Base-by-base conservation (phyloP, 257 asterid species). In the Solanum corneliomulleri region DNA sequence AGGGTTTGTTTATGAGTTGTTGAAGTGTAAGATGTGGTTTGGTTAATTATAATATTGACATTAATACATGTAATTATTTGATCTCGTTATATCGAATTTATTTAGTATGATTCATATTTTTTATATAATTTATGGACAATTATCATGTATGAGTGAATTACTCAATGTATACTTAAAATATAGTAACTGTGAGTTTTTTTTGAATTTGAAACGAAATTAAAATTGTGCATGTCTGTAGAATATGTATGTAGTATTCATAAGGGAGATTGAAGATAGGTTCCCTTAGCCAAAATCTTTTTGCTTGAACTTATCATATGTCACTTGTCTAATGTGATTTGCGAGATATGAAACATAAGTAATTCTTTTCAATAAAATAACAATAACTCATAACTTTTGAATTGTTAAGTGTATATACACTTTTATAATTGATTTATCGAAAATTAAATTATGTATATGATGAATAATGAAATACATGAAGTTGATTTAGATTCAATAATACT, bases 111-210 rank as follows among this genome's bases (percentile, higher is more conserved):
- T 23, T 62, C 11, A 23, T 62, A 62, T n/a, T 0, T 62, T 2
- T 11, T 23, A 2, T 4, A 13, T 62, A 1, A 62, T 10, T 21
- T 23, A 2, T 0, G 3, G 7, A 1, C 0, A 3, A 2, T 0
- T 60, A 60, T 23, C 10, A 23, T 2, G 1, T 9, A 60, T 62
- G 66, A 58, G 9, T 2, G 1, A 1, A 20, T 58, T 20, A 56
- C 0, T 3, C 0, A 20, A 20, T 56, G 4, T 0, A 3, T n/a
- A 3, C 5, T 56, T 9, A 18, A 56, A 52, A 2, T 6, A 2
- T 2, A 16, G 4, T 52, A 52, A 2, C 0, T 18, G 1, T 20
- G 4, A 56, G 1, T 20, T 56, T 56, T 56, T 56, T 0, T 7
- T 0, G 2, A 0, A 20, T 52, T 56, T 3, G 7, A 56, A 56